Evolutionary conservation across 805 yeast genomes (phyloP).

Genomic region (Suhomyces faveliae): DNA sequence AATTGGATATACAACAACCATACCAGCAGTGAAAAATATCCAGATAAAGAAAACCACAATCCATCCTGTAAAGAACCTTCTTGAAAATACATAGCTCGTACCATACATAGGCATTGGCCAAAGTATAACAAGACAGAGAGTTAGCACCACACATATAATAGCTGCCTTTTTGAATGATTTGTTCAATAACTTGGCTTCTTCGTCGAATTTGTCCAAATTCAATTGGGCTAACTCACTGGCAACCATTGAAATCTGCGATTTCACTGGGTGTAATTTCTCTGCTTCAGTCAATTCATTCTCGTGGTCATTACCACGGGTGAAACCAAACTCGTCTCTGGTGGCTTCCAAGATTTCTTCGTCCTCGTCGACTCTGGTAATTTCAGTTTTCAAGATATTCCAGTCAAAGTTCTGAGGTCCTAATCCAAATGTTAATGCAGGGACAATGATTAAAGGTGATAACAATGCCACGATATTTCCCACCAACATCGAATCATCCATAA

Average conservation of each 20-base stretch:
- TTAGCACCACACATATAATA: slow-evolving; percentile 56
- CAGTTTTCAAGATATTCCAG: slow-evolving; percentile 56
- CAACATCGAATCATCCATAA: slow-evolving; percentile 84
- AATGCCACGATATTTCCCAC: slow-evolving; percentile 85
- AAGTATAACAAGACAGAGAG: slow-evolving; percentile 61
- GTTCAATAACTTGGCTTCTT: slow-evolving; percentile 51
- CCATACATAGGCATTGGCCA: slow-evolving; percentile 99
- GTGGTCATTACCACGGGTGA: slow-evolving; percentile 7
- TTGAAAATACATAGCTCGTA: slow-evolving; percentile 68
- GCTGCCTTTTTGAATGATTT: slow-evolving; percentile 63
- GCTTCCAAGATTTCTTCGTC: slow-evolving; percentile 59
- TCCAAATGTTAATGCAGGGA: slow-evolving; percentile 61
- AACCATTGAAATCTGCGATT: slow-evolving; percentile 38
- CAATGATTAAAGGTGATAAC: slow-evolving; percentile 63
- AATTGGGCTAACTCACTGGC: slow-evolving; percentile 37
- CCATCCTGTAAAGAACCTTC: slow-evolving; percentile 86
- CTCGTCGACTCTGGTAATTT: slow-evolving; percentile 67
- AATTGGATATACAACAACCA: slow-evolving; percentile 68
- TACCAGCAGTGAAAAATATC: slow-evolving; percentile 65
- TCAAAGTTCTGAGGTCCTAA: slow-evolving; percentile 75
- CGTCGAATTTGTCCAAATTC: slow-evolving; percentile 29
- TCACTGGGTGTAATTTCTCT: slow-evolving; percentile 33
- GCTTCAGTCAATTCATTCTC: slow-evolving; percentile 10
- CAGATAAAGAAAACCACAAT: slow-evolving; percentile 77
- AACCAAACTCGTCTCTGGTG: slow-evolving; percentile 17